Percentiles rank a stretch among this genome's conserved stretches.
Evolutionary conservation across 345 rosid species (phyloP).

Genomic region (Eucalyptus regnans): DNA sequence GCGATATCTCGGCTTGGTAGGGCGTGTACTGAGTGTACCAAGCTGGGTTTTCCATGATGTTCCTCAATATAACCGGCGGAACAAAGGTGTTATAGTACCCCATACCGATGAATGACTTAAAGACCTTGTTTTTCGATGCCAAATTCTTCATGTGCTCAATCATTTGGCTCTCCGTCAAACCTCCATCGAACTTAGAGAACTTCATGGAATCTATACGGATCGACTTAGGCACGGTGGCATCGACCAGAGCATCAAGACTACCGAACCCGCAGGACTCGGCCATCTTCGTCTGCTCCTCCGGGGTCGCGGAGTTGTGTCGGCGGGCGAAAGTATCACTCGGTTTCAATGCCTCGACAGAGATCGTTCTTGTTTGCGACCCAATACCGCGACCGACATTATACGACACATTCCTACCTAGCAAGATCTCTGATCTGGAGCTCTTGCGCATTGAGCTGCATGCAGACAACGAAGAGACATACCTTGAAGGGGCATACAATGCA

Average conservation of each 20-base stretch:
- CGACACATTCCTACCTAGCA: constrained; percentile 4
- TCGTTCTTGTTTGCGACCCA: constrained; percentile 30
- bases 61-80: constrained; percentile 90
- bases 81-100: constrained; percentile 85
- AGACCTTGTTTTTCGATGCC: constrained; percentile 76
- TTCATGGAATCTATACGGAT: constrained; percentile 78
- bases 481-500: constrained; percentile 37
- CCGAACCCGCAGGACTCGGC: constrained; percentile 62
- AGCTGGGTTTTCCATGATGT: constrained; percentile 93
- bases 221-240: constrained; percentile 96
- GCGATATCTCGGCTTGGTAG: constrained; percentile 95
- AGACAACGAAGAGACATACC: constrained; percentile 70
- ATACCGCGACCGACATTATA: constrained; percentile 8
- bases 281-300: constrained; percentile 78
- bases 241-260: constrained; percentile 54
- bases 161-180: constrained; percentile 89
- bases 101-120: constrained; percentile 89
- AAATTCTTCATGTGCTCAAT: constrained; percentile 57
- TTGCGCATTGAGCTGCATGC: constrained; percentile 20
- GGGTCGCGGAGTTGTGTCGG: constrained; percentile 92
- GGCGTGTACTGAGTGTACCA: constrained; percentile 99
- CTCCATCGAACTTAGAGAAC: constrained; percentile 78
- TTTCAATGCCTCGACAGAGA: constrained; percentile 68
- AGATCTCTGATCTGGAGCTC: neutral
- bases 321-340: constrained; percentile 80